A percentile compares a stretch with the other conserved stretches of the same genome.
These are phyloP conservation scores for Beta lomatogona DNA, from an alignment of 179 eudicot genomes.

Conservation along the genomic window DNA sequence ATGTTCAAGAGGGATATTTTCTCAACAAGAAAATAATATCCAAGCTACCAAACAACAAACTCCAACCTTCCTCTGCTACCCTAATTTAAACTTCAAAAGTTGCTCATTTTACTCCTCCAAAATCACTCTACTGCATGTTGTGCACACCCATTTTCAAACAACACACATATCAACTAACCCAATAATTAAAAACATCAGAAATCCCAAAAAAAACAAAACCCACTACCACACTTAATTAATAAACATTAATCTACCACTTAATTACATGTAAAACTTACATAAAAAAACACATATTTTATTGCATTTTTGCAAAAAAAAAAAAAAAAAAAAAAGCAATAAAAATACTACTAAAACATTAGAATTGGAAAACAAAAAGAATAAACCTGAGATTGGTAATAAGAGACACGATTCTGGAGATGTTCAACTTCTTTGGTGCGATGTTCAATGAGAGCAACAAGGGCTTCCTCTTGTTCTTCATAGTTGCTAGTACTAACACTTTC, in stretches of 20 bases:
- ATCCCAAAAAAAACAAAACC: constrained; percentile 11
- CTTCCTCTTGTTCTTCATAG: constrained; percentile 57
- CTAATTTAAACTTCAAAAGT: not conserved
- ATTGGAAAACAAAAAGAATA: not conserved
- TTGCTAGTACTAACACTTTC: constrained; percentile 16
- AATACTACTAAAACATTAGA: not conserved
- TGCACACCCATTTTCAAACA: not conserved
- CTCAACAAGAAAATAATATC: not conserved
- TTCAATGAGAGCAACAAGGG: constrained; percentile 60
- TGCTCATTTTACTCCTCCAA: not conserved
- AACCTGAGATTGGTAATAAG: constrained; percentile 66
- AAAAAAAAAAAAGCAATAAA: not conserved
- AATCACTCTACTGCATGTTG: not conserved
- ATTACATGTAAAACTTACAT: not conserved
- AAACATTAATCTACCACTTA: no score
- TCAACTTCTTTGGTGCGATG: constrained; percentile 75
- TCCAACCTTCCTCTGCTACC: not conserved
- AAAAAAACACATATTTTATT: not conserved
- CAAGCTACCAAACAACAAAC: not conserved
- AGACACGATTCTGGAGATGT: constrained; percentile 54
- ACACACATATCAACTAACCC: not conserved
- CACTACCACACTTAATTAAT: not conserved
- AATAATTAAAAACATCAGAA: not conserved
- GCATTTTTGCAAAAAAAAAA: not conserved
- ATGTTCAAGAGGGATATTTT: no score